These are phyloP conservation scores for Pterocarpus macrocarpus DNA, from an alignment of 306 rosid species.

Conservation along the genomic window DNA sequence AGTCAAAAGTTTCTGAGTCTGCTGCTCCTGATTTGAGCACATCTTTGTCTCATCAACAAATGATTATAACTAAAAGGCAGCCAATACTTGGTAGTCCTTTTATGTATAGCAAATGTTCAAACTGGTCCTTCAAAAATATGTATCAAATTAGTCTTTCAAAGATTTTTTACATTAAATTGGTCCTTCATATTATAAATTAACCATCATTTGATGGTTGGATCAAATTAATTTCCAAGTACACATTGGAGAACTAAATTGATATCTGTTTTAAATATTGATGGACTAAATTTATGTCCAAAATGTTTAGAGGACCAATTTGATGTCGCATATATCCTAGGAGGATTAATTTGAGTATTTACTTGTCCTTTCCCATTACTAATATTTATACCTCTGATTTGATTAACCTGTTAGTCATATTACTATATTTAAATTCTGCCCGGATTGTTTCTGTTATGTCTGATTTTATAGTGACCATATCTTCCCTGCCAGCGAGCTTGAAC, in stretches of 20 bases:
- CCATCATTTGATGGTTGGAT: background rate
- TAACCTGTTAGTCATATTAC: background rate
- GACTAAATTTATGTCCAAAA: background rate
- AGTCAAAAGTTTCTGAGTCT: constrained; percentile 39
- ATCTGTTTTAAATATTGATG: background rate
- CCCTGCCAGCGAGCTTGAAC: constrained; percentile 55
- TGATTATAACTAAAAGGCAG: constrained; percentile 53
- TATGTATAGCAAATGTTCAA: background rate
- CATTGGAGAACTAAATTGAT: background rate
- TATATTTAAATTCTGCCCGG: background rate
- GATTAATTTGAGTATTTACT: no score
- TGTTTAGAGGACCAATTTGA: background rate
- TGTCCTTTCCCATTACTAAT: background rate
- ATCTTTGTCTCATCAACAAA: constrained; percentile 49
- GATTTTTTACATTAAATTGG: no score
- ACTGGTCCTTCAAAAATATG: background rate
- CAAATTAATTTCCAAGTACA: no score
- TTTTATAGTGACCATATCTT: constrained; percentile 16
- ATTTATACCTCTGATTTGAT: constrained; percentile 12
- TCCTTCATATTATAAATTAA: background rate
- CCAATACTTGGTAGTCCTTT: background rate
- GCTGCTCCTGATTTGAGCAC: constrained; percentile 46
- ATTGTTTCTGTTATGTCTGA: constrained; percentile 28
- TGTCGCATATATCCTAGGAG: no score
- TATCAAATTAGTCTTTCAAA: background rate